phyloP scores from a whole-genome alignment of 2,329 filamentous ascomycete species.

The Pyricularia grisea region DNA sequence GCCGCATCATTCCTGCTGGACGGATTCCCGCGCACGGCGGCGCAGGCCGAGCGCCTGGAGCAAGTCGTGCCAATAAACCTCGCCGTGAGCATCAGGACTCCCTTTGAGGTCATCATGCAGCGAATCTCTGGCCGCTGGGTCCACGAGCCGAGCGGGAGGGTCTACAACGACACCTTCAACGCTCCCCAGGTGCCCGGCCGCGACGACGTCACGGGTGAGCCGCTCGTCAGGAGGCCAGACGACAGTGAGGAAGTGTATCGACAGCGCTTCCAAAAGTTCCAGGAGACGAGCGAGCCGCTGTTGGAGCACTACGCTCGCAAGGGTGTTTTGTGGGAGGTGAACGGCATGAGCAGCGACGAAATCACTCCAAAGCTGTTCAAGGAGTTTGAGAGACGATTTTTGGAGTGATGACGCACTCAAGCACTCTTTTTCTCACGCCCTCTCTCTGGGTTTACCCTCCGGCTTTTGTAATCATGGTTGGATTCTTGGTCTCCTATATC shows the following conservation, averaged over 20 bases:
- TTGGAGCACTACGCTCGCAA: constrained; percentile 82
- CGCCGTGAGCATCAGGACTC: constrained; percentile 79
- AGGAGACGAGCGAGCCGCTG: constrained; percentile 75
- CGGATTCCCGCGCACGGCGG: constrained; percentile 83
- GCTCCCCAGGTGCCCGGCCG: constrained; percentile 68
- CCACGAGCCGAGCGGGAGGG: constrained; percentile 79
- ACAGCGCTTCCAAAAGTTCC: constrained; percentile 70
- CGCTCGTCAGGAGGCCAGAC: constrained; percentile 71
- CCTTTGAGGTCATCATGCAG: constrained; percentile 75
- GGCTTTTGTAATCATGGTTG: too few relatives aligned
- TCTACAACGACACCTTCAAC: constrained; percentile 95
- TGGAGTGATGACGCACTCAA: constrained; percentile 3
- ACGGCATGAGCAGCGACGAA: constrained; percentile 86
- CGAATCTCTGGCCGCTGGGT: constrained; percentile 91
- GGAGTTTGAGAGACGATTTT: constrained; percentile 75
- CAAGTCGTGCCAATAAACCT: constrained; percentile 87
- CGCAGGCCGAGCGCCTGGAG: constrained; percentile 71
- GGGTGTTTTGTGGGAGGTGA: constrained; percentile 77
- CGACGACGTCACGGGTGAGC: constrained; percentile 88
- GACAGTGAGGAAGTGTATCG: constrained; percentile 84
- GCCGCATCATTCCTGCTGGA: constrained; percentile 89
- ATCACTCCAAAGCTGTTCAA: constrained; percentile 82
- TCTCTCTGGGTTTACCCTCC: neutral
- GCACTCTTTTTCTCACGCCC: neutral
- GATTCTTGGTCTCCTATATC: too few relatives aligned